Percentiles rank a stretch among this genome's conserved stretches.
Evolutionary conservation across 306 rosid species (phyloP).

Genomic region (Cajanus cajan): DNA sequence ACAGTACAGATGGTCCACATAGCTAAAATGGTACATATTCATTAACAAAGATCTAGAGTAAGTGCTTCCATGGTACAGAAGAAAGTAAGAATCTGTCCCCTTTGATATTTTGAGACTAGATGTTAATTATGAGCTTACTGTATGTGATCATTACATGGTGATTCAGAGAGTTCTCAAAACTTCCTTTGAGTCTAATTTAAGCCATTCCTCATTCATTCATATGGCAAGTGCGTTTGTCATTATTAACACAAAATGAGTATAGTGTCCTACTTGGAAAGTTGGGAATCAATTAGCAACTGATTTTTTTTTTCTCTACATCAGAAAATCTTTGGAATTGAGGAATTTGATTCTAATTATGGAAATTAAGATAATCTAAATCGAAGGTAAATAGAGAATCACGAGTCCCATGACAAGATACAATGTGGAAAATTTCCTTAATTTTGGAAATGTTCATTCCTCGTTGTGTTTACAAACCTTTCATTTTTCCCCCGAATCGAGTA

Average conservation of each 20-base stretch:
- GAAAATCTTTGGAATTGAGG: neutral
- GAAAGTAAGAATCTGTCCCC: neutral
- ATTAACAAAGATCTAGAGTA: neutral
- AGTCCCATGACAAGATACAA: neutral
- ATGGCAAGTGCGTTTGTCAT: neutral
- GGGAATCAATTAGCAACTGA: neutral
- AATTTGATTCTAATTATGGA: neutral
- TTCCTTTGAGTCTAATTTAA: slow-evolving; percentile 13
- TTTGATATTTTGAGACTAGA: neutral
- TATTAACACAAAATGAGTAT: neutral
- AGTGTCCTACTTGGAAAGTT: neutral
- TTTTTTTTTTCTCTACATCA: too few species aligned
- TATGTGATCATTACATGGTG: neutral
- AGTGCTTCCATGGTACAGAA: neutral
- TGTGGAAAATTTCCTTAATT: too few species aligned
- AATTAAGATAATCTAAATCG: neutral
- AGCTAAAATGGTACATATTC: neutral
- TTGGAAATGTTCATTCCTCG: too few species aligned
- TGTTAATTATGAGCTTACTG: neutral
- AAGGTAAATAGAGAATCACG: neutral
- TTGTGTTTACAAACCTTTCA: too few species aligned
- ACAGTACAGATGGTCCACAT: neutral
- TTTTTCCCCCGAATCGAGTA: too few species aligned
- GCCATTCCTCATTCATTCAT: neutral
- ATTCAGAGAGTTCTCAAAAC: neutral